A percentile compares a stretch with the other conserved stretches of the same genome.
Conservation (phyloP, 345 rosid genomes). For the Hypericum androsaemum region DNA sequence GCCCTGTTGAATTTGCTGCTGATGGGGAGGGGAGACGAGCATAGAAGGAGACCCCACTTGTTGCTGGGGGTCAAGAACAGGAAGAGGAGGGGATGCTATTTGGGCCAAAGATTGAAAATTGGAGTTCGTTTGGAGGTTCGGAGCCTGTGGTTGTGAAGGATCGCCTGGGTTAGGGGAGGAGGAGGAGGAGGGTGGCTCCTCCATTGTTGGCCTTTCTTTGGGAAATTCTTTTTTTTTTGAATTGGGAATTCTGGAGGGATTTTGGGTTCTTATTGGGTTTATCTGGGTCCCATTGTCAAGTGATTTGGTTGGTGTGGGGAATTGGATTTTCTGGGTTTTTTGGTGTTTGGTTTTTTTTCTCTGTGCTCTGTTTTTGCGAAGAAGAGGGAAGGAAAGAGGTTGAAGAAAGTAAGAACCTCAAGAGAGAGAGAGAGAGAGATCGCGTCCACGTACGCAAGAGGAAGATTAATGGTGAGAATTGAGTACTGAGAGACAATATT, state of each 20-base stretch:
- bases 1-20: no score
- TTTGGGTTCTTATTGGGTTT: no score
- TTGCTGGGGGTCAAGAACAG: no score
- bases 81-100: no score
- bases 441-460: slow-evolving; percentile 9
- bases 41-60: neutral
- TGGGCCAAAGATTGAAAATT: neutral
- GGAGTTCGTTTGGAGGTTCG: slow-evolving; percentile 1
- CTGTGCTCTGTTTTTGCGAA: neutral
- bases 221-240: no score
- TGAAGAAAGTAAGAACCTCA: neutral
- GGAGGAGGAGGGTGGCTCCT: slow-evolving; percentile 10
- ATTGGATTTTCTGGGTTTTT: neutral
- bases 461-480: neutral
- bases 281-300: no score
- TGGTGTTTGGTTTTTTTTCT: no score
- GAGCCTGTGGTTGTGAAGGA: slow-evolving; percentile 9
- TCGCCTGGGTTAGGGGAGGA: slow-evolving; percentile 13
- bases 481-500: slow-evolving; percentile 3
- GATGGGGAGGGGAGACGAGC: neutral
- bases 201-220: slow-evolving; percentile 7
- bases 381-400: neutral
- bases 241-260: no score
- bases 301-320: no score
- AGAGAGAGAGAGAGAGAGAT: neutral